Conservation (phyloP, 78 protist species). For the Tieghemostelium lacteum region DNA sequence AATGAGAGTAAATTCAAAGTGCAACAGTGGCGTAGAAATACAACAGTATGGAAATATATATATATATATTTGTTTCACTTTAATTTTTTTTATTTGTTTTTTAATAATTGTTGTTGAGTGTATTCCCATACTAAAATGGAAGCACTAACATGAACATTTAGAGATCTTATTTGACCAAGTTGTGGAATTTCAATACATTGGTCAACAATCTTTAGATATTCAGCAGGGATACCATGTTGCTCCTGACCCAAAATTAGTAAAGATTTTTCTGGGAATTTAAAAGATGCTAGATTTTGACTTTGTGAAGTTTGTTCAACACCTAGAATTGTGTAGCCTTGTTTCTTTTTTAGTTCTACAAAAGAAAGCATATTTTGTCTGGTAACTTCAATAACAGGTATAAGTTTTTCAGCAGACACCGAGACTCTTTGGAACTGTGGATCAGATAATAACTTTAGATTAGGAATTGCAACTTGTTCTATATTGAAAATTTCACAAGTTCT, state of each 20-base stretch:
- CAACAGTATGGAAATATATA: too few relatives aligned
- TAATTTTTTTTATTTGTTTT: constrained; percentile 3
- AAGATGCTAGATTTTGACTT: constrained; percentile 71
- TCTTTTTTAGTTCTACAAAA: constrained; percentile 58
- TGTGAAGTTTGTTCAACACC: constrained; percentile 92
- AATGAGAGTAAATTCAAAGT: too few relatives aligned
- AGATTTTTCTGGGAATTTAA: constrained; percentile 77
- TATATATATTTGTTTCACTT: too few relatives aligned
- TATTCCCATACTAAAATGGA: constrained; percentile 86
- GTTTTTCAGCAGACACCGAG: constrained; percentile 80
- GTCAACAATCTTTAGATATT: constrained; percentile 43
- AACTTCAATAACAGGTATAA: constrained; percentile 85
- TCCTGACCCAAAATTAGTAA: constrained; percentile 87
- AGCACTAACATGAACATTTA: constrained; percentile 92
- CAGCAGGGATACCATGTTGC: constrained; percentile 86
- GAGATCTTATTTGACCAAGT: constrained; percentile 89
- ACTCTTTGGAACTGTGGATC: constrained; percentile 83
- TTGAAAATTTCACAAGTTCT: constrained; percentile 85
- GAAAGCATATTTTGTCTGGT: constrained; percentile 7
- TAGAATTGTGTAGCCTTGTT: constrained; percentile 82
- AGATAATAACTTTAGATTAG: constrained; percentile 37
- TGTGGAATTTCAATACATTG: constrained; percentile 91
- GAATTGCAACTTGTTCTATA: constrained; percentile 75
- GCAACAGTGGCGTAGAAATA: too few relatives aligned
- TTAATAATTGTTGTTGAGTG: constrained; percentile 76